Base-by-base conservation (phyloP, 2,329 filamentous ascomycete genomes). In the Diaporthe australafricana region DNA sequence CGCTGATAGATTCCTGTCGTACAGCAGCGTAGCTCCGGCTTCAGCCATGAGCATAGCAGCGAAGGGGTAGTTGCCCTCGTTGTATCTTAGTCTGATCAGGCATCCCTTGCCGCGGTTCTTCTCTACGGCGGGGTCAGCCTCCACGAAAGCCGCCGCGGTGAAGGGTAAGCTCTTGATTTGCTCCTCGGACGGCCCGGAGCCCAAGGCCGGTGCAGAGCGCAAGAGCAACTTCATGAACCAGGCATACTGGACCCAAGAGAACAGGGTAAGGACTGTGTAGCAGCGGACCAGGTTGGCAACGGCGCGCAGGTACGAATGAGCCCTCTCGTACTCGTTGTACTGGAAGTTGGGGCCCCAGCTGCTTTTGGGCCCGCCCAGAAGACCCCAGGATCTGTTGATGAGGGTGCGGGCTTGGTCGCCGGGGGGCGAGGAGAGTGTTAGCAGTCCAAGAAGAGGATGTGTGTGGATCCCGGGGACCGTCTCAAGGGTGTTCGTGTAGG, bases 271-370 rank as follows among this genome's bases (percentile, higher is more conserved):
- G n/a, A 72, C 57, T 4, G 72, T 11, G n/a, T 70, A 71, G 65
- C 72, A 73, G 38, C 72, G 63, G 63, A 73, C 25, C 17, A 71
- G 42, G 50, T 71, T 71, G 47, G 7, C 6, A 48, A 73, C 30
- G 27, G 62, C 72, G 30, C 63, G 65, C 17, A 69, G 25, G 65
- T 73, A 72, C 4, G 72, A 73, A 52, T 68, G 53, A 22, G 72
- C 72, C 57, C 65, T 42, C 65, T 73, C 72, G 45, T 73, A 72
- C 50, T 73, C 72, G 22, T 73, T 72, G 50, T 73, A 72, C 57
- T 72, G 63, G 70, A 73, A 73, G 65, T 67, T 72, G 12, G 70
- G 70, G 3, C 72, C 70, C 72, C 72, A 73, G 63, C 40, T 67
- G 48, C 72, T 62, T 25, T 72, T 42, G 20, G 70, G 63, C 22